phyloP scores from a whole-genome alignment of 148 eudicot species.

The Persicaria maculosa region DNA sequence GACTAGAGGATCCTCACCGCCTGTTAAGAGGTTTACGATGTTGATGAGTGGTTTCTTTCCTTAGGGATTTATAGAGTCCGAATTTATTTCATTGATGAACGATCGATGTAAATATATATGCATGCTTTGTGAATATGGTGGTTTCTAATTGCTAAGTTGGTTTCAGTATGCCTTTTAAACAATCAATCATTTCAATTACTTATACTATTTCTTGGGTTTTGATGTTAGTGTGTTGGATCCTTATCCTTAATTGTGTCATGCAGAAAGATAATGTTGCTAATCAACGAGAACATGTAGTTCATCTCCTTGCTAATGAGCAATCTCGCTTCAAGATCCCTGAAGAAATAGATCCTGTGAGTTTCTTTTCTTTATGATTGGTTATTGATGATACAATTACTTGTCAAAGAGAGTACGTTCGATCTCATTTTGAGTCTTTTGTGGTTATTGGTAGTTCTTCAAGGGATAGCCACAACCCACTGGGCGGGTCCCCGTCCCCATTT shows the following conservation, averaged over 20 bases:
- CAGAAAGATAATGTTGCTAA: slow-evolving; percentile 91
- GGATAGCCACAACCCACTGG: too few relatives aligned
- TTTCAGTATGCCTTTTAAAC: neutral
- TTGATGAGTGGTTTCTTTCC: neutral
- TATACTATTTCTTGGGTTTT: neutral
- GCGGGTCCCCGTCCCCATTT: too few relatives aligned
- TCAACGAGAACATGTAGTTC: slow-evolving; percentile 93
- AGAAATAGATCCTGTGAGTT: slow-evolving; percentile 71
- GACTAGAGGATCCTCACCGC: too few relatives aligned
- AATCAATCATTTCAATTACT: neutral
- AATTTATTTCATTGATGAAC: neutral
- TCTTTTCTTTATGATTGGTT: neutral
- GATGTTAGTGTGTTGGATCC: neutral
- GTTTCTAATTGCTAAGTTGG: neutral
- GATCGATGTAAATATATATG: neutral
- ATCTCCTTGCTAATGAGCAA: slow-evolving; percentile 93
- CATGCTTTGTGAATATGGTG: neutral
- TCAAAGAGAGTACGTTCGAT: neutral
- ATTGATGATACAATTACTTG: neutral
- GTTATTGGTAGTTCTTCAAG: neutral
- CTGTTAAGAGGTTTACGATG: too few relatives aligned
- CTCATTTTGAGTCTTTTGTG: neutral
- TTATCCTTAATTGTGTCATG: slow-evolving; percentile 8
- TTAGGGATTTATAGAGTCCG: neutral
- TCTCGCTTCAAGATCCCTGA: slow-evolving; percentile 77